Evolutionary conservation across 1,139 yeast genomes (phyloP), one percentile per base, ranked within the genome.

Genomic region (Saccharomycopsis phalli): DNA sequence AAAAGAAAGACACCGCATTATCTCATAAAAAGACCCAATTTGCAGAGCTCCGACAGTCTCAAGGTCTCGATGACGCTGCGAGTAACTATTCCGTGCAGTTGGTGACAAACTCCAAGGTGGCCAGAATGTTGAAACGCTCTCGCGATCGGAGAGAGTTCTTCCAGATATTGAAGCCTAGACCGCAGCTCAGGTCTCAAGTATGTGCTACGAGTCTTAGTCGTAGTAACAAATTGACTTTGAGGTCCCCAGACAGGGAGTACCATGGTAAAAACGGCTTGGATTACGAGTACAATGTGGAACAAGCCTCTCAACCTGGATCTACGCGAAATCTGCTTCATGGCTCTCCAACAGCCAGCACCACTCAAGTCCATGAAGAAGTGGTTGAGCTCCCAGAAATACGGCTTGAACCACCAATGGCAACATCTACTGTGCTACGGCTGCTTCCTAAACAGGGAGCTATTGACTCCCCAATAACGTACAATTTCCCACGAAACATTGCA

Each of bases 231-330:
- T 23, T 42, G 8, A 8, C 36, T 7, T 22, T 42, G 16, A 27
- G 29, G n/a, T 11, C 32, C 3, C 46, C 46, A 16, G 20, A 37
- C 10, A 20, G 41, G 22, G 37, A 16, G 25, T 32, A 37, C 16
- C 26, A 4, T 4, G 6, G n/a, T 13, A 16, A 37, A 11, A 42
- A 42, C 22, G 46, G 46, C 2, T 31, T 42, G n/a, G 40, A 31
- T 22, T 42, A 42, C 21, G 46, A 44, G n/a, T 39, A 34, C 41
- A 40, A 42, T 23, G n/a, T n/a, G n/a, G n/a, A n/a, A n/a, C n/a
- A n/a, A n/a, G n/a, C n/a, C n/a, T n/a, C n/a, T n/a, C n/a, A n/a
- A n/a, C n/a, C n/a, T n/a, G n/a, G n/a, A n/a, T n/a, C n/a, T n/a
- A n/a, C n/a, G n/a, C n/a, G n/a, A n/a, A n/a, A n/a, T n/a, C n/a